Base-by-base conservation (phyloP, 192 early-diverging fungal genomes). In the Coemansia sp. region DNA sequence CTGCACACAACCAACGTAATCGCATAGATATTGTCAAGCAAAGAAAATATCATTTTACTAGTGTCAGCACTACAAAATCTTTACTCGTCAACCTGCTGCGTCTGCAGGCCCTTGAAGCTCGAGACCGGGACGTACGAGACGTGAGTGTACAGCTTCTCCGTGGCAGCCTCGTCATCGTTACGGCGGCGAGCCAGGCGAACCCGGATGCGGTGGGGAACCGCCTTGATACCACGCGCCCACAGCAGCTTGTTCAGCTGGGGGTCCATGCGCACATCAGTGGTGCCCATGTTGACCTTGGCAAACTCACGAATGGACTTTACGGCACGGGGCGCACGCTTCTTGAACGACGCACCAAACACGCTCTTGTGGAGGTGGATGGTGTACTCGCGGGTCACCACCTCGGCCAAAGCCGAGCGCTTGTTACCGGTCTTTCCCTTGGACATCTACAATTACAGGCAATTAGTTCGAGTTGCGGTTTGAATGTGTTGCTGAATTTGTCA, bases 301-400 rank as follows among this genome's bases (percentile, higher is more conserved):
- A 97, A 98, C 70, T 87, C 82, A 69, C 90, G 89, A 85, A 98
- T 89, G 62, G 85, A 88, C 90, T 96, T 96, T 76, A 98, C 84
- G 65, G 97, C 94, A 65, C 87, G 89, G 62, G 97, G 97, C 53
- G 94, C 92, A 78, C 97, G 91, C 89, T 95, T 97, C 89, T 95
- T 97, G 89, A 97, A 98, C 73, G 88, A 84, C 54, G 87, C 90
- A 70, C 73, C 76, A 55, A 66, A 67, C 68, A 98, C 91, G 64
- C 86, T 85, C 87, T 95, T 95, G 93, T 97, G 95, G 71, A 98
- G 84, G 91, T 98, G 93, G 84, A 98, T 98, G 78, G 97, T 98
- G 91, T 94, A 96, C 74, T 98, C 97, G 75, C 94, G 90, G 71
- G 94, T 95, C 72, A 98, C 91, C 71, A 95, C 94, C 85, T 93